Conservation (phyloP, 2,329 filamentous ascomycete species). For the Fusarium armeniacum region DNA sequence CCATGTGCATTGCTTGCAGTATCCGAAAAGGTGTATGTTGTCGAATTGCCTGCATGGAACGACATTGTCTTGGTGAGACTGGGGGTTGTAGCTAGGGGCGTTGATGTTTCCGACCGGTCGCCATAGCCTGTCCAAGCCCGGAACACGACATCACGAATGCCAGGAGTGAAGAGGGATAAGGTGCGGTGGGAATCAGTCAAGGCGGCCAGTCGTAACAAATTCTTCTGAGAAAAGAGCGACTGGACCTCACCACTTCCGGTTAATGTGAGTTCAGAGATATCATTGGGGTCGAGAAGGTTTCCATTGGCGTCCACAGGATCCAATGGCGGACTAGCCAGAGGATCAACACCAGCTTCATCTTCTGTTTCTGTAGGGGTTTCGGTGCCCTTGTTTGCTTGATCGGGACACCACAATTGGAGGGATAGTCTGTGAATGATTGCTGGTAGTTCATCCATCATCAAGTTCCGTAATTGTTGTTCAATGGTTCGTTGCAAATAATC, state of each 20-base stretch:
- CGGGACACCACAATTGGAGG: slow-evolving; percentile 88
- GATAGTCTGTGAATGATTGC: slow-evolving; percentile 96
- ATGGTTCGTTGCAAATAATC: slow-evolving; percentile 98
- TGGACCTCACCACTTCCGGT: slow-evolving; percentile 86
- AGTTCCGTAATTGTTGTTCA: slow-evolving; percentile 88
- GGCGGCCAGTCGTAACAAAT: slow-evolving; percentile 83
- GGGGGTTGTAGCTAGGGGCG: slow-evolving; percentile 63
- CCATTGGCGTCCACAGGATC: slow-evolving; percentile 87
- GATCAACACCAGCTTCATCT: slow-evolving; percentile 77
- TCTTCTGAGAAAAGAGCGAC: slow-evolving; percentile 95
- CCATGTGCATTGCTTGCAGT: slow-evolving; percentile 74
- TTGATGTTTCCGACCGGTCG: slow-evolving; percentile 75
- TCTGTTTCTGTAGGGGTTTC: slow-evolving; percentile 63
- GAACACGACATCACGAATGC: slow-evolving; percentile 91
- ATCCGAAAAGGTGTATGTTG: slow-evolving; percentile 81
- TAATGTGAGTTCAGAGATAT: slow-evolving; percentile 82
- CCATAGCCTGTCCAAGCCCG: slow-evolving; percentile 88
- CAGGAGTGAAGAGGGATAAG: slow-evolving; percentile 89
- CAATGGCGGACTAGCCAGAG: slow-evolving; percentile 83
- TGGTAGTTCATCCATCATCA: slow-evolving; percentile 98
- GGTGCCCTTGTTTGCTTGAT: slow-evolving; percentile 71
- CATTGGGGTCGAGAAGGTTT: slow-evolving; percentile 79
- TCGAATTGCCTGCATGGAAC: slow-evolving; percentile 68
- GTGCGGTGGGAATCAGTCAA: slow-evolving; percentile 91
- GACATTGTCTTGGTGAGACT: slow-evolving; percentile 75